Evolutionary conservation across 306 rosid genomes (phyloP).

Genomic region (Ochetophila trinervis): DNA sequence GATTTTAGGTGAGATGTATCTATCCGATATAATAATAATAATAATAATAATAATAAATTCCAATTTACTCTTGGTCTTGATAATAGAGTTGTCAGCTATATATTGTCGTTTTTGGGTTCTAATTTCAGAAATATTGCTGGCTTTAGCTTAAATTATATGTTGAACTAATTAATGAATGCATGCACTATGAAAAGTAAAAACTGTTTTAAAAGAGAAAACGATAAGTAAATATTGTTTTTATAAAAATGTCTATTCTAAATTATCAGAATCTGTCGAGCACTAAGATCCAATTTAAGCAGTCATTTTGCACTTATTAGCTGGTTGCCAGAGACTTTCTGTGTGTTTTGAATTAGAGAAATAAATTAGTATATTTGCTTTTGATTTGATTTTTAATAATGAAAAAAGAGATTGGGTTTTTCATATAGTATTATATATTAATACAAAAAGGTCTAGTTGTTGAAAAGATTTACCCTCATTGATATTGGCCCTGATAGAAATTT

Average conservation of each 20-base stretch:
- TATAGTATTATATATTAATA: too few relatives aligned
- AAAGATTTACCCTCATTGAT: background rate
- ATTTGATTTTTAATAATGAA: background rate
- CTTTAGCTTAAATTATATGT: background rate
- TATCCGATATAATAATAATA: background rate
- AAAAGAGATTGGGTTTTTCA: background rate
- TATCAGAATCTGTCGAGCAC: constrained; percentile 13
- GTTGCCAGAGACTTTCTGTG: background rate
- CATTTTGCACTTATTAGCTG: constrained; percentile 5
- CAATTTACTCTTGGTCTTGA: background rate
- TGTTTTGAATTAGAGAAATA: constrained; percentile 1
- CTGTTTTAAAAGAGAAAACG: background rate
- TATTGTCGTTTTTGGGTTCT: background rate
- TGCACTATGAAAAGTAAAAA: background rate
- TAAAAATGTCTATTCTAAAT: background rate
- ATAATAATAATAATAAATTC: background rate
- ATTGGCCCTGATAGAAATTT: background rate
- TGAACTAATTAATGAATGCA: too few relatives aligned
- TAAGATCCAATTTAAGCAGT: background rate
- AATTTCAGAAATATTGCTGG: background rate
- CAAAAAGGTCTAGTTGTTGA: too few relatives aligned
- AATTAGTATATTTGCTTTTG: background rate
- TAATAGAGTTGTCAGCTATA: background rate
- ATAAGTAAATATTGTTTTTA: background rate
- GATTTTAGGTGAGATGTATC: constrained; percentile 16